Base-by-base conservation (phyloP, 1,139 yeast species). In the Lodderomyces oxycetoniae region DNA sequence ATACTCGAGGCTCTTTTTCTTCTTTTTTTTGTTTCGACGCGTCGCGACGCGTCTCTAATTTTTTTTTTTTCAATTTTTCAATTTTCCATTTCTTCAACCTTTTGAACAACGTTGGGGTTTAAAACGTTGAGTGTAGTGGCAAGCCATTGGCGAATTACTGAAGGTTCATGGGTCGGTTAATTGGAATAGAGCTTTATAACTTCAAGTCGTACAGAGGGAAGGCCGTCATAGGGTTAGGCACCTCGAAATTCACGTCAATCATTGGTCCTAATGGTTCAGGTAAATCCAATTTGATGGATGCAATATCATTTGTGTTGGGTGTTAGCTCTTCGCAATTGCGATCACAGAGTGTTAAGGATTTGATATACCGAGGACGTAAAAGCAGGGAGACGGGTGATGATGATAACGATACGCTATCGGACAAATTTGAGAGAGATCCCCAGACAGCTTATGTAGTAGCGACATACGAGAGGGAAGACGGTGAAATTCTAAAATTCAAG, bases 261-360 rank as follows among this genome's bases (percentile, higher is more conserved):
- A 85, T 93, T 39, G 99, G 99, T 1, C 97, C 98, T 11, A 93
- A 93, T 69, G 98, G 98, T 12, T 84, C 96, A 1, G 99, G 99
- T 10, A 91, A 91, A 62, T 85, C 95, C 31, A 91, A 91, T 52
- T 82, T 89, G 89, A 89, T 89, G 97, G 97, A 89, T 56, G 97
- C 97, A 30, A 88, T 89, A 12, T 87, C 96, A 2, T 91, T 91
- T 54, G 98, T 91, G 10, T 68, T 93, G 23, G 99, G 99, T 14
- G 79, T 91, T 33, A 69, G 83, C 47, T 77, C 93, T 12, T 63
- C 71, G 21, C 91, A 85, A 40, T 64, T 93, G 41, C 72, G 99
- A 48, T 86, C 96, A 2, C 66, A 72, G 17, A 77, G 77, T 38
- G 59, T 87, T 47, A 75, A 70, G 36, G 96, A 89, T 46, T 69